These are phyloP conservation scores for Seiridium unicorne DNA, from an alignment of 2,329 filamentous ascomycete species.

Conservation along the genomic window DNA sequence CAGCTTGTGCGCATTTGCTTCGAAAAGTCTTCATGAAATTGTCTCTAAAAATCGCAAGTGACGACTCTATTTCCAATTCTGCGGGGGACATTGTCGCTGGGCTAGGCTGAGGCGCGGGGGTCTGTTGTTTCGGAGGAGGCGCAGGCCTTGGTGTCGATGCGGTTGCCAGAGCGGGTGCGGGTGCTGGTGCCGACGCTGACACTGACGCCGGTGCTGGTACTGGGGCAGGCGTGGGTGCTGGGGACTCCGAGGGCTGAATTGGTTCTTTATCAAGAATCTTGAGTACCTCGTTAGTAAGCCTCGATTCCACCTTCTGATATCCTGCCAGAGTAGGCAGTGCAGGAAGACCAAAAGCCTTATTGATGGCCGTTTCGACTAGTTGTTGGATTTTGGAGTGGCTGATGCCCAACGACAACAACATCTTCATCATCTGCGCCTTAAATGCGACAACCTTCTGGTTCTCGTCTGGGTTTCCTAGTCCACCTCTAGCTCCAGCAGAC, in stretches of 20 bases:
- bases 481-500: constrained; percentile 10
- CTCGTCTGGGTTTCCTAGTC: constrained; percentile 23
- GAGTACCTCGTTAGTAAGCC: constrained; percentile 24
- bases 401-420: constrained; percentile 22
- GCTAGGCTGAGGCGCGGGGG: constrained; percentile 19
- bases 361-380: constrained; percentile 28
- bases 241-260: constrained; percentile 8
- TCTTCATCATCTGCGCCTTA: constrained; percentile 26
- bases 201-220: constrained; percentile 12
- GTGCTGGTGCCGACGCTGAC: constrained; percentile 16
- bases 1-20: constrained; percentile 27
- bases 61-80: constrained; percentile 27
- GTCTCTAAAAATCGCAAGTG: constrained; percentile 25
- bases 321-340: constrained; percentile 20
- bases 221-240: not conserved
- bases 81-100: constrained; percentile 19
- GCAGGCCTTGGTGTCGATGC: not conserved
- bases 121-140: constrained; percentile 13
- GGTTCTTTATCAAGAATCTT: constrained; percentile 28
- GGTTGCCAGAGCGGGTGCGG: constrained; percentile 12
- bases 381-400: constrained; percentile 25
- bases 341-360: constrained; percentile 24
- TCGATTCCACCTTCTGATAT: constrained; percentile 25
- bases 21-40: constrained; percentile 27
- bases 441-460: constrained; percentile 27